Base-by-base conservation (phyloP, 345 rosid species). In the Balakata baccata region DNA sequence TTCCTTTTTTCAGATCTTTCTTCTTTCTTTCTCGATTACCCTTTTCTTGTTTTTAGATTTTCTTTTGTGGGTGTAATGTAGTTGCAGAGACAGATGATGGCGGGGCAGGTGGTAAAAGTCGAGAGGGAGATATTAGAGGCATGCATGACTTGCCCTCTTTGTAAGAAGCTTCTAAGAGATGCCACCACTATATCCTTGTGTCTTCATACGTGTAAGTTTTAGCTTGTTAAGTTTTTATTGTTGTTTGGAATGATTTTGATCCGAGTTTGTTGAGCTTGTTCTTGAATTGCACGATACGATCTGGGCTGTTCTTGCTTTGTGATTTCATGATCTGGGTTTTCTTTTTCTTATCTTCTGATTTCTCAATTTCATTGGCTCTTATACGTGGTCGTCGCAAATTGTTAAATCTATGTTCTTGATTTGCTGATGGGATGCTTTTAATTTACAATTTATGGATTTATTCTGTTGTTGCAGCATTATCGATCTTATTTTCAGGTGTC, bases 121-220 rank as follows among this genome's bases (percentile, higher is more conserved):
- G 81, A 68, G 87, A 87, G 91, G 56, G 87, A 81, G 68, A 75
- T 74, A 47, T 14, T 90, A 38, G 79, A 75, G 78, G 84, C 88
- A 83, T 90, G 92, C 96, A 88, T 90, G 91, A 84, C 88, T 74
- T 90, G 96, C 70, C 92, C 88, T 71, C 88, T 90, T 65, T 90
- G 95, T 73, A 72, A 82, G 45, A 87, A 81, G 75, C 86, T 90
- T 52, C 68, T 90, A 46, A 81, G 76, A 54, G 92, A 90, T 73
- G 89, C 96, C 67, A 90, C 96, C 11, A 88, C 96, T 18, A 88
- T 90, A 53, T 87, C 92, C 51, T 77, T 86, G 78, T 90, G 96
- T 73, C 96, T 90, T 74, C 96, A 90, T 78, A 87, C 96, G 71
- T 90, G 96, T 90, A 67, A 85, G 89, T 69, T 63, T 29, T 64